Evolutionary conservation across 2,329 filamentous ascomycete genomes (phyloP).

Genomic region (Xylaria sp.): DNA sequence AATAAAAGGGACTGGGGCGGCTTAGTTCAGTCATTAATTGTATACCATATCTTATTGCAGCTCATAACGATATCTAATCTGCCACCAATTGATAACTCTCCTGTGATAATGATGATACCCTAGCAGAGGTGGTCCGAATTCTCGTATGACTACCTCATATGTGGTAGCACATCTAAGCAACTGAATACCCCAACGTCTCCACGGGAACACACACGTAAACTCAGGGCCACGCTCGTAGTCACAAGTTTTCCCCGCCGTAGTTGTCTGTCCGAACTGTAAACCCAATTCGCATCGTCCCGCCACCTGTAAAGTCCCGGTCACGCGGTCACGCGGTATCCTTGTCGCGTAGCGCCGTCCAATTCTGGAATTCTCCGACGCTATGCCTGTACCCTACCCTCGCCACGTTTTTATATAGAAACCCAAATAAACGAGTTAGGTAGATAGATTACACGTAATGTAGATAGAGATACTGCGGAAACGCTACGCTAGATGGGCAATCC

Average conservation of each 20-base stretch:
- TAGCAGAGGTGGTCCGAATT: no score
- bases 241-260: not conserved
- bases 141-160: not conserved
- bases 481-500: not conserved
- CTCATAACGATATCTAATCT: not conserved
- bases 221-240: not conserved
- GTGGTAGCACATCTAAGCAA: no score
- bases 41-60: slow-evolving; percentile 20
- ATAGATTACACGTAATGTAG: not conserved
- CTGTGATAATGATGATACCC: not conserved
- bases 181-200: no score
- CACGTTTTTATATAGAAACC: not conserved
- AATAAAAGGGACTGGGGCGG: slow-evolving; percentile 16
- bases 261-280: not conserved
- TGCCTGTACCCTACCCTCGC: not conserved
- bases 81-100: not conserved
- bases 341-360: not conserved
- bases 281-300: not conserved
- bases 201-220: not conserved
- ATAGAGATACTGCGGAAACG: no score
- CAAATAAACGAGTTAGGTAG: not conserved
- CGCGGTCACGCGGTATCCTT: not conserved
- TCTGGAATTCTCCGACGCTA: slow-evolving; percentile 1
- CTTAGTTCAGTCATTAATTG: slow-evolving; percentile 15
- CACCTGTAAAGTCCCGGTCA: not conserved